phyloP scores from a whole-genome alignment of 352 stramenopile species.

The Phytophthora lateralis region DNA sequence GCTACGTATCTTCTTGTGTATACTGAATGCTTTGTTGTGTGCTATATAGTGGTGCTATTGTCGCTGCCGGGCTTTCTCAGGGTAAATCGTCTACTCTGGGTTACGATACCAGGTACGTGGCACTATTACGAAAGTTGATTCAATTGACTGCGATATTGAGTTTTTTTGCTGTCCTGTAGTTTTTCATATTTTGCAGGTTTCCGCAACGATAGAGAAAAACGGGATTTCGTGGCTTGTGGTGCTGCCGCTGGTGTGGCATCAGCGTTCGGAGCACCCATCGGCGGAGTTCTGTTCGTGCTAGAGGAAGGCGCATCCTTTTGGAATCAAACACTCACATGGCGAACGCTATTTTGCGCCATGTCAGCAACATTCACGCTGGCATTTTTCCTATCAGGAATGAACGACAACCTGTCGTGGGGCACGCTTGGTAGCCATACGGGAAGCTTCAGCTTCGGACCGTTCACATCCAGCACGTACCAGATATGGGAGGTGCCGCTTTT shows the following conservation, averaged over 20 bases:
- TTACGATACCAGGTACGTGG: slow-evolving; percentile 66
- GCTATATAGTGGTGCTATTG: slow-evolving; percentile 64
- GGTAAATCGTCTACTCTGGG: slow-evolving; percentile 76
- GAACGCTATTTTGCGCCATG: slow-evolving; percentile 88
- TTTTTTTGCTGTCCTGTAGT: slow-evolving; percentile 25
- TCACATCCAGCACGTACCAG: slow-evolving; percentile 78
- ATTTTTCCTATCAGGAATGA: slow-evolving; percentile 82
- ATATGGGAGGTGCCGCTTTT: slow-evolving; percentile 90
- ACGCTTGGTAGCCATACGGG: slow-evolving; percentile 74
- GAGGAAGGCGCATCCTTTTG: slow-evolving; percentile 90
- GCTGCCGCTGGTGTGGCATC: slow-evolving; percentile 88
- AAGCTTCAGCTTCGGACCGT: slow-evolving; percentile 77
- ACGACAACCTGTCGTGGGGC: slow-evolving; percentile 73
- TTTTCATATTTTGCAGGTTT: slow-evolving; percentile 90
- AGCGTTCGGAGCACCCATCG: slow-evolving; percentile 91
- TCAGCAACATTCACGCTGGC: slow-evolving; percentile 87
- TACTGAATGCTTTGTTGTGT: slow-evolving; percentile 25
- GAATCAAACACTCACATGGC: slow-evolving; percentile 83
- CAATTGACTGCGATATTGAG: neutral
- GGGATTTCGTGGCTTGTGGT: slow-evolving; percentile 90
- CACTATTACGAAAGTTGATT: neutral
- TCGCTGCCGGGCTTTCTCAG: slow-evolving; percentile 77
- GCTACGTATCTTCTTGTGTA: neutral
- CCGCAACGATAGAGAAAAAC: slow-evolving; percentile 88
- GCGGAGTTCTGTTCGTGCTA: slow-evolving; percentile 84